phyloP scores from a whole-genome alignment of 2,329 filamentous ascomycete species.

The Colletotrichum sansevieriae region DNA sequence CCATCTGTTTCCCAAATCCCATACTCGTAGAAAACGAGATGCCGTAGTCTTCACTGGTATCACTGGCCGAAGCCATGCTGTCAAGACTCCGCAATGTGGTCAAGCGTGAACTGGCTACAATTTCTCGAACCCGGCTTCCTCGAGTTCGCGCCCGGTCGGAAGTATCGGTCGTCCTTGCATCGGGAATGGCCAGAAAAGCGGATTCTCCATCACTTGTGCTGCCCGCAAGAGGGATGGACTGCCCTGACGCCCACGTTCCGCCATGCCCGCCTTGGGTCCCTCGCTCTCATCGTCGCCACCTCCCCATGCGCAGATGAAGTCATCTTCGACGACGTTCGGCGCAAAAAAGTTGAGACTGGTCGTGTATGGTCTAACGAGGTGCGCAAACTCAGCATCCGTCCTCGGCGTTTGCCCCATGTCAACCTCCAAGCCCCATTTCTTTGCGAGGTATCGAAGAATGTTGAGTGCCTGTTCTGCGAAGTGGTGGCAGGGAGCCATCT shows the following conservation, averaged over 20 bases:
- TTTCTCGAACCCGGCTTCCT: constrained; percentile 65
- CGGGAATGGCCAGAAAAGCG: constrained; percentile 72
- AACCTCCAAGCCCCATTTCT: constrained; percentile 70
- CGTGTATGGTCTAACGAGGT: constrained; percentile 60
- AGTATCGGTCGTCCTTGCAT: constrained; percentile 70
- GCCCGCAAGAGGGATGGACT: constrained; percentile 42
- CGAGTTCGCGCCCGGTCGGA: constrained; percentile 59
- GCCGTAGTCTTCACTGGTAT: not conserved
- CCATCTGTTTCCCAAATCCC: constrained; percentile 11
- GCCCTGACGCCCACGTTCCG: constrained; percentile 22
- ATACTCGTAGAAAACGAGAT: not conserved
- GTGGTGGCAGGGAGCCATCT: constrained; percentile 72
- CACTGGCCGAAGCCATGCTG: not conserved
- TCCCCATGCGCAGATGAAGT: constrained; percentile 64
- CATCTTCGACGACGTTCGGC: constrained; percentile 61
- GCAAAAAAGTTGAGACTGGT: constrained; percentile 70
- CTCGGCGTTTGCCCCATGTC: constrained; percentile 53
- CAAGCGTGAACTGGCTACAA: constrained; percentile 44
- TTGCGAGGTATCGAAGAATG: constrained; percentile 69
- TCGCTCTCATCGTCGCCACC: constrained; percentile 36
- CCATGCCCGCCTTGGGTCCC: constrained; percentile 24
- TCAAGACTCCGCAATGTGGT: not conserved
- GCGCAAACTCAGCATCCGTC: constrained; percentile 53
- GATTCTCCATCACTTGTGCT: constrained; percentile 62
- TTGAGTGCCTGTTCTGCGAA: constrained; percentile 72